Base-by-base conservation (phyloP, 2,329 filamentous ascomycete genomes). In the Coniochaeta sp. region DNA sequence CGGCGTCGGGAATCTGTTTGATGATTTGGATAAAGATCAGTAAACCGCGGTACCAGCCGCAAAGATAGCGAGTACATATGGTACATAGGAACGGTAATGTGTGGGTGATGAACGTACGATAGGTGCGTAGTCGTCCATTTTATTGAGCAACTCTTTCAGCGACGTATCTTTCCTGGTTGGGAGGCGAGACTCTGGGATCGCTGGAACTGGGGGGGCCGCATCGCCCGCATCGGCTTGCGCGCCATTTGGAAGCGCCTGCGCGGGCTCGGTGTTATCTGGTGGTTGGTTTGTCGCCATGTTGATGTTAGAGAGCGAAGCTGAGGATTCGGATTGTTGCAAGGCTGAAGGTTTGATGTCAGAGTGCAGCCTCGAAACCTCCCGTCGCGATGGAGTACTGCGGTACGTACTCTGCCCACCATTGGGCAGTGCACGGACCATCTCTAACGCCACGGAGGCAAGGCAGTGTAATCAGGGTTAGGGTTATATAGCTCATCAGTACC, bases 121-220 rank as follows among this genome's bases (percentile, higher is more conserved):
- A 12, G 95, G 95, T 62, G 95, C 92, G 75, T 95, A 98, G 70
- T 99, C 95, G 72, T 99, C 95, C 89, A 99, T 98, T 81, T 96
- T 97, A 65, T 84, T 84, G 19, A 99, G 75, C 71, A 99, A 97
- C 75, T 98, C 93, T 70, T 93, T 89, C 65, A 99, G 78, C 42
- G 90, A 96, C 22, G 89, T 88, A 76, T 99, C 95, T 76, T 98
- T 98, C 72, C 92, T 91, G 58, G 88, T 88, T 1, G 89, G 87
- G 64, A 90, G 78, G 69, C 84, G 85, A 44, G 86, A 74, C 61
- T 90, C 88, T 6, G 81, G 74, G 8, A 64, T 42, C 14, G 64
- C 26, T 2, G 61, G 60, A 17, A 34, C 58, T 9, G 58, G 16
- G 16, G 58, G 58, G 34, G 54, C 57, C 38, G 16, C 12, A n/a